Percentiles rank a stretch among this genome's conserved stretches.
Conservation (phyloP, 495 filamentous ascomycete genomes). For the Neurospora sp. region DNA sequence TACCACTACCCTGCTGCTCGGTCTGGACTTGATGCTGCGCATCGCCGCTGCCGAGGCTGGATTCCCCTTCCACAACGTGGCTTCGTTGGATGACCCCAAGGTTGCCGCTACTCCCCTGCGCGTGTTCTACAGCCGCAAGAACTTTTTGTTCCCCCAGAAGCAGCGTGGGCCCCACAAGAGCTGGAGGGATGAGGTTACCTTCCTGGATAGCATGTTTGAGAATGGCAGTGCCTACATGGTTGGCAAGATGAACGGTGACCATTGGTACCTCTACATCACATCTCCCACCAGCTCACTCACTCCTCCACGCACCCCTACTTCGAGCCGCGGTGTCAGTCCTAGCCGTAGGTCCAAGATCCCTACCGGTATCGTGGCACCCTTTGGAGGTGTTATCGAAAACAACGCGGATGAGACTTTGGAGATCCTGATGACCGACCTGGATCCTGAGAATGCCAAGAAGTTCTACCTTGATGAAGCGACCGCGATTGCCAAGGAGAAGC, state of each 20-base stretch:
- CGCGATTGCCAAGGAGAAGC: constrained; percentile 73
- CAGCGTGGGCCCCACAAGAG: constrained; percentile 91
- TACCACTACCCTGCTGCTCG: constrained; percentile 86
- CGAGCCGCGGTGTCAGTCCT: constrained; percentile 14
- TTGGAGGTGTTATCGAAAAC: constrained; percentile 30
- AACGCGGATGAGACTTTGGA: constrained; percentile 83
- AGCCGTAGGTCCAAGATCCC: constrained; percentile 34
- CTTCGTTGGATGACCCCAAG: constrained; percentile 42
- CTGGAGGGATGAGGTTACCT: constrained; percentile 93
- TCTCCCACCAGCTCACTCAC: constrained; percentile 70
- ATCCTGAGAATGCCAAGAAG: constrained; percentile 84
- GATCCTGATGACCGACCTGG: constrained; percentile 96
- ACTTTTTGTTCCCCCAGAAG: constrained; percentile 91
- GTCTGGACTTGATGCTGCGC: constrained; percentile 78
- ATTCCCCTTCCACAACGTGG: constrained; percentile 55
- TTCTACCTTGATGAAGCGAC: constrained; percentile 93
- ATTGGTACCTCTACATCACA: constrained; percentile 98
- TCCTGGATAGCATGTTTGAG: constrained; percentile 78
- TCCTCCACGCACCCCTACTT: constrained; percentile 65
- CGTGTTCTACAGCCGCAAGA: constrained; percentile 98
- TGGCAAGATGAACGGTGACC: constrained; percentile 98
- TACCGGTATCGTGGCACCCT: constrained; percentile 59
- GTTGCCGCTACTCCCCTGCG: constrained; percentile 80
- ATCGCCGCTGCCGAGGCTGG: constrained; percentile 82
- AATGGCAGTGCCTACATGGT: constrained; percentile 99